Base-by-base conservation (phyloP, 2,329 filamentous ascomycete species). In the Ceratocystiopsis sp. region DNA sequence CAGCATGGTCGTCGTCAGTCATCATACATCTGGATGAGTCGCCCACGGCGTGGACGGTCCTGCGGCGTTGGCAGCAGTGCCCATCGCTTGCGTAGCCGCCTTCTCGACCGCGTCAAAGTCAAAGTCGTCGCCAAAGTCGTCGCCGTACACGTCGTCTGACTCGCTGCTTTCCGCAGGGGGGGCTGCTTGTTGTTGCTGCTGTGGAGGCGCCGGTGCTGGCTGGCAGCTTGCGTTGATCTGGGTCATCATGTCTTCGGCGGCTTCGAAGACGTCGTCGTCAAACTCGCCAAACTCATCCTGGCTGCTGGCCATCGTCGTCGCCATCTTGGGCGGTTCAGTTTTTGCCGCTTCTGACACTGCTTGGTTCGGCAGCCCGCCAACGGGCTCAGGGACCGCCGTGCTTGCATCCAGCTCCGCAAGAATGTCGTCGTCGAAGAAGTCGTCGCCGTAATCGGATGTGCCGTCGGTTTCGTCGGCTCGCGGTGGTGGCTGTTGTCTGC, bases 31-130 rank as follows among this genome's bases (percentile, higher is more conserved):
- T 29, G 25, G 25, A 29, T 7, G 25, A 29, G 5, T 10, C 25
- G 25, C 25, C 25, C 25, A 29, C 25, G 25, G 9, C 25, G 25
- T 29, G 25, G 25, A 11, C 6, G 6, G 25, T 9, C 25, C 25
- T 29, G 25, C 21, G 14, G 45, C 38, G n/a, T n/a, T n/a, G 2
- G 42, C 32, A 2, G 44, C 15, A 0, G 16, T 41, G 19, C 16
- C 41, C 12, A 34, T 45, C 45, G 78, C 75, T 62, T 91, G 79
- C 40, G 80, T 84, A 39, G 81, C 80, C 54, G 74, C 75, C 51
- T 78, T 62, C 60, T 86, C 80, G 50, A 77, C 78, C 47, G 80
- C 77, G 52, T 89, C 84, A 54, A 84, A 81, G 59, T 93, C 85
- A 59, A 77, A 69, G 51, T 75, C 65, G 50, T 70, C 73, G 39